Base-by-base conservation (phyloP, 1,284 basidiomycete species). In the Ganoderma multipileum region DNA sequence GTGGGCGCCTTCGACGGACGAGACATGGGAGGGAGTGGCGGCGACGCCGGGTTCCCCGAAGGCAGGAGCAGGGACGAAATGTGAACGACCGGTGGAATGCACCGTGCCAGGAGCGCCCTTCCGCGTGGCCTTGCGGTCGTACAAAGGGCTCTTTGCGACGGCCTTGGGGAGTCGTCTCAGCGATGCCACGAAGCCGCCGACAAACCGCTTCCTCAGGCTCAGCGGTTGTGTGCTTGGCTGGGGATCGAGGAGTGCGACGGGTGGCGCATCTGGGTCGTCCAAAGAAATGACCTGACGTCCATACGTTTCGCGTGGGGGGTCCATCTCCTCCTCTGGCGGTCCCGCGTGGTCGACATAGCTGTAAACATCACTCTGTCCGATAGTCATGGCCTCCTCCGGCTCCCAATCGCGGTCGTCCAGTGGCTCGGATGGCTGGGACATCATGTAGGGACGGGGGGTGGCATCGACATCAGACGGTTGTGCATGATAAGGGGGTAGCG, bases 151-250 rank as follows among this genome's bases (percentile, higher is more conserved):
- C 63, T 74, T 75, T 33, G 67, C 68, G 68, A 79, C 68, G 2
- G 70, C 75, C 52, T 68, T 72, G 0, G 79, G 79, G 6, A 80
- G 64, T 58, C 69, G 76, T 68, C 68, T 75, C 63, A 80, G 67
- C 11, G 73, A 66, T 1, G 72, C 65, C 4, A 80, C 71, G 66
- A 81, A 81, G 0, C 79, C 79, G n/a, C 80, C 80, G 1, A 81
- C 79, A 61, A 80, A 80, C 20, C 66, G 66, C 58, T 62, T 73
- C 62, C 67, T 70, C 52, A 58, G 65, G 8, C 72, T 63, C n/a
- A 73, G 72, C 23, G 55, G 44, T 23, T 70, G 7, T 38, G n/a
- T 16, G 14, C 23, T 28, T 20, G 58, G 38, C 3, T 38, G 38
- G 5, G 38, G 38, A 11, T 41, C 38, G 38, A 26, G 5, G n/a